These are phyloP conservation scores for Ascochyta lentis DNA, from an alignment of 2,329 filamentous ascomycete species.

Conservation along the genomic window DNA sequence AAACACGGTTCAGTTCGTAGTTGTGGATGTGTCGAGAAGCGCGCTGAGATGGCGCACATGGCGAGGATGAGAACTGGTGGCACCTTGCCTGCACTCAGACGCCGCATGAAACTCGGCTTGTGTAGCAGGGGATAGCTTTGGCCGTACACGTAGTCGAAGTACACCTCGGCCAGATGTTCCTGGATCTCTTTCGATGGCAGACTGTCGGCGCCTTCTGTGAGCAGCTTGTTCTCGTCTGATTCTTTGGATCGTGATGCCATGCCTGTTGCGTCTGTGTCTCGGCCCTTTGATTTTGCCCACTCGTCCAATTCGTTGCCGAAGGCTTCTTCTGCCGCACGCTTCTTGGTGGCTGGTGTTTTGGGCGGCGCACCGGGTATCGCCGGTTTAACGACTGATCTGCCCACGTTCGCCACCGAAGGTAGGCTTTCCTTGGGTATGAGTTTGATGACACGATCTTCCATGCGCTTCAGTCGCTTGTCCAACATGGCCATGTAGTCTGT, in stretches of 20 bases:
- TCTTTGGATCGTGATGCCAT: conserved; percentile 56
- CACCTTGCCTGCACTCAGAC: conserved; percentile 76
- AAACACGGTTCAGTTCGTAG: conserved; percentile 80
- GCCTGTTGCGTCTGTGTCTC: conserved; percentile 61
- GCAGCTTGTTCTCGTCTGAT: conserved; percentile 75
- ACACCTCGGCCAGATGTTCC: conserved; percentile 90
- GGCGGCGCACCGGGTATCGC: conserved; percentile 64
- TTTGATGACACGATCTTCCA: conserved; percentile 98
- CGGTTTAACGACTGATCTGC: conserved; percentile 84
- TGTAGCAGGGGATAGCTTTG: conserved; percentile 94
- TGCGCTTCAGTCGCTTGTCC: conserved; percentile 91
- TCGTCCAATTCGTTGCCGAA: conserved; percentile 82
- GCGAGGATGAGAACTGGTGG: conserved; percentile 92
- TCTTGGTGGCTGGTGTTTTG: conserved; percentile 70
- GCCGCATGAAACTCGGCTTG: conserved; percentile 96
- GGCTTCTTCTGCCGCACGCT: conserved; percentile 84
- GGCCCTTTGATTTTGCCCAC: conserved; percentile 70
- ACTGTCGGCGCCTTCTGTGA: conserved; percentile 82
- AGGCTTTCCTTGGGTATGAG: conserved; percentile 88
- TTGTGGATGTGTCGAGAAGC: conserved; percentile 89
- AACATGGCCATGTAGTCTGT: conserved; percentile 99
- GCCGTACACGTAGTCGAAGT: conserved; percentile 94
- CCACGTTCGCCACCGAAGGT: conserved; percentile 70
- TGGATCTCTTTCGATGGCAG: conserved; percentile 87
- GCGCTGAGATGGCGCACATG: conserved; percentile 92